Conservation (phyloP, 2,329 filamentous ascomycete genomes). For the Aspergillus ochraceoroseus region DNA sequence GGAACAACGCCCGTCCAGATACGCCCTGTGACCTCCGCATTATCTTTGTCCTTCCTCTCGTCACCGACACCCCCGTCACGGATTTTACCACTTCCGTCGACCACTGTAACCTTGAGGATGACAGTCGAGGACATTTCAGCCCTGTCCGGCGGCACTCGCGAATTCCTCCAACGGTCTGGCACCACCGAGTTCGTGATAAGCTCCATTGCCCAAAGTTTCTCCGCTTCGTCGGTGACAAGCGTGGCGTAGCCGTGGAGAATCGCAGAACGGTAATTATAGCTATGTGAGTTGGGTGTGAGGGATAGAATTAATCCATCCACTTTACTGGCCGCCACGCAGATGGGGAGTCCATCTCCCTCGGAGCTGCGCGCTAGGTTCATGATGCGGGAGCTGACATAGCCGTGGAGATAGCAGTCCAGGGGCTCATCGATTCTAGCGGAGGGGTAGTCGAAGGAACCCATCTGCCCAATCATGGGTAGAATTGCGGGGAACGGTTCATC, state of each 20-base stretch:
- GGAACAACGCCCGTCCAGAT: slow-evolving; percentile 62
- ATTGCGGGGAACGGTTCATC: slow-evolving; percentile 67
- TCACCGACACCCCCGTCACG: slow-evolving; percentile 61
- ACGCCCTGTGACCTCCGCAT: slow-evolving; percentile 44
- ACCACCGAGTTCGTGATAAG: slow-evolving; percentile 72
- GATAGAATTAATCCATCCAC: slow-evolving; percentile 76
- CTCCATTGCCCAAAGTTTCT: slow-evolving; percentile 74
- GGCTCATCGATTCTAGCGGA: slow-evolving; percentile 59
- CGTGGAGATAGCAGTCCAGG: slow-evolving; percentile 74
- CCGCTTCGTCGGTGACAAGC: slow-evolving; percentile 60
- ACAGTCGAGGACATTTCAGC: slow-evolving; percentile 71
- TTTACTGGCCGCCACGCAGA: slow-evolving; percentile 67
- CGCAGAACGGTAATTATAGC: slow-evolving; percentile 80
- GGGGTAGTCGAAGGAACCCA: slow-evolving; percentile 65
- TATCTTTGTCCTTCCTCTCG: slow-evolving; percentile 52
- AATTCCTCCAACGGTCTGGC: slow-evolving; percentile 62
- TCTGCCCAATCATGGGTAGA: slow-evolving; percentile 80
- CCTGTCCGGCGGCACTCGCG: slow-evolving; percentile 63
- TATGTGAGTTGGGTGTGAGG: slow-evolving; percentile 73
- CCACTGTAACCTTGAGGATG: slow-evolving; percentile 64
- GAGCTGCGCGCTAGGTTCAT: slow-evolving; percentile 58
- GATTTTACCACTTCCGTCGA: slow-evolving; percentile 70
- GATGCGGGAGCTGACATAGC: slow-evolving; percentile 73
- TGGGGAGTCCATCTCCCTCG: slow-evolving; percentile 55
- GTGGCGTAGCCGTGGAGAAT: slow-evolving; percentile 69